Evolutionary conservation across 164 flowering plant species (phyloP).

Genomic region (Chimonanthus salicifolius): DNA sequence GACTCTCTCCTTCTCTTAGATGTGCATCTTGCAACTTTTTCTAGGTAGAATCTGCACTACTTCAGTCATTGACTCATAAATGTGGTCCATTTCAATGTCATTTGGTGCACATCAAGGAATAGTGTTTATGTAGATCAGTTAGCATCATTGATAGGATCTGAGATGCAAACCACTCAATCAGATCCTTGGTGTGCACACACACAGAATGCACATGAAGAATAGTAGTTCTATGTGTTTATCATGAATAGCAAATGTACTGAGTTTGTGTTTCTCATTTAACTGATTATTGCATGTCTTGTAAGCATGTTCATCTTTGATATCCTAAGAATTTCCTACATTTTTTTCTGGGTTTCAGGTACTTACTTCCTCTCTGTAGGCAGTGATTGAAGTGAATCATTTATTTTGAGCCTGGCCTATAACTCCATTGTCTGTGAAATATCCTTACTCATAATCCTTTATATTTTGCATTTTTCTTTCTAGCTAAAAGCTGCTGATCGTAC

Average conservation of each 20-base stretch:
- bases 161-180: too few species aligned
- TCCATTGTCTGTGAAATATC: too few species aligned
- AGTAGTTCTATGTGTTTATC: too few species aligned
- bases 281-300: not conserved
- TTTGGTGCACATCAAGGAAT: too few species aligned
- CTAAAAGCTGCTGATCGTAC: conserved; percentile 54
- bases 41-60: not conserved
- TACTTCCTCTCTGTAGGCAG: not conserved
- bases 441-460: too few species aligned
- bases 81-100: not conserved
- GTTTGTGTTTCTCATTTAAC: not conserved
- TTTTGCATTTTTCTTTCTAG: conserved; percentile 25
- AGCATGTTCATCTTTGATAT: not conserved
- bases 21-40: not conserved
- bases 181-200: too few species aligned
- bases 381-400: not conserved
- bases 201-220: too few species aligned
- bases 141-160: too few species aligned
- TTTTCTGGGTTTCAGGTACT: not conserved
- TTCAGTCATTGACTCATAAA: not conserved
- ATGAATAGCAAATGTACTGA: not conserved
- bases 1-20: too few species aligned
- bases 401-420: conserved; percentile 3
- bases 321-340: not conserved
- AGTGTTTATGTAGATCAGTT: too few species aligned